Percentiles rank a stretch among this genome's conserved stretches.
Conservation (phyloP, 176 grass and related monocot genomes). For the Miscanthus lutarioriparius region DNA sequence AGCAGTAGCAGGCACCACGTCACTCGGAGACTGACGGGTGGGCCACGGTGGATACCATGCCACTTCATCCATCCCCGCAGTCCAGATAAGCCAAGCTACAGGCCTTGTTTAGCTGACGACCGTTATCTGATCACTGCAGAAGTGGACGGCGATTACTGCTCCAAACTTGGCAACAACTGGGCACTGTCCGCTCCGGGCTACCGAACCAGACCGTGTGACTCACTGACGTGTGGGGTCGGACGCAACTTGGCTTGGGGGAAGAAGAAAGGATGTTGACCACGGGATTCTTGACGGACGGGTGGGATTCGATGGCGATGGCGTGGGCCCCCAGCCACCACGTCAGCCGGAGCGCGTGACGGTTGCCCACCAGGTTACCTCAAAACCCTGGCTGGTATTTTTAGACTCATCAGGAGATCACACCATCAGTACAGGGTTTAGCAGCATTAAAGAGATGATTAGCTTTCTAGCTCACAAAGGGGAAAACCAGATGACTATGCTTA, state of each 20-base stretch:
- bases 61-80: neutral
- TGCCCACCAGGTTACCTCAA: neutral
- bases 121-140: neutral
- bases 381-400: neutral
- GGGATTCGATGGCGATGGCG: constrained; percentile 10
- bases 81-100: neutral
- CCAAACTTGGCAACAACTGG: neutral
- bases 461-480: neutral
- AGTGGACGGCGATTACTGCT: constrained; percentile 7
- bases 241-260: neutral
- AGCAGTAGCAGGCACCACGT: neutral
- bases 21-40: neutral
- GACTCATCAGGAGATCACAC: neutral
- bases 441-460: neutral
- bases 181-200: neutral
- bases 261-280: neutral
- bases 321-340: neutral
- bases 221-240: constrained; percentile 20
- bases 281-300: constrained; percentile 12
- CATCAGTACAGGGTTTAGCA: neutral
- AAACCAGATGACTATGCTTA: neutral
- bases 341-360: neutral
- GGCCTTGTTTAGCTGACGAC: neutral
- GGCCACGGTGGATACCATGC: neutral
- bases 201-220: neutral